Evolutionary conservation across 305 asterid species (phyloP), one percentile per base, ranked within the genome.

Genomic region (Fraxinus paxiana): DNA sequence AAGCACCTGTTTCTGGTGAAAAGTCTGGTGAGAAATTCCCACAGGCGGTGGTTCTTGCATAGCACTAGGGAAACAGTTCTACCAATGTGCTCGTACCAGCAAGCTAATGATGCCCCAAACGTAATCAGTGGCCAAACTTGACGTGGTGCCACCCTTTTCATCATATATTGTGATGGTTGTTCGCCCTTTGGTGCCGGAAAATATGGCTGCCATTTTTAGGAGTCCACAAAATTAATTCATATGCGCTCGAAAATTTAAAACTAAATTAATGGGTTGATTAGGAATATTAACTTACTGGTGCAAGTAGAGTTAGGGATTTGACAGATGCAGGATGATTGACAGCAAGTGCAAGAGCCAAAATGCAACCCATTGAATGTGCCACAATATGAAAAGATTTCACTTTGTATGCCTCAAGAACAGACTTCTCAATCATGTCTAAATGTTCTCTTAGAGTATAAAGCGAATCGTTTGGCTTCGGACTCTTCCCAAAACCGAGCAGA

Each of bases 351-450:
- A 95, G 90, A 12, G 99, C 99, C 81, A 95, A 84, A 81, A 95
- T 89, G 91, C 99, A 93, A 0, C 99, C 99, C 71, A 95, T 85
- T 0, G 99, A 95, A 78, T 95, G 99, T 0, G 99, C 99, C 34
- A 95, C 99, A 18, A 95, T 94, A 89, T 95, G 99, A 81, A 95
- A 91, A 0, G 97, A 92, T 43, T 91, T 93, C 13, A 95, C 97
- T 1, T 85, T 86, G 87, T 93, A 79, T 0, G 91, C 79, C 46
- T 88, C 90, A 1, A 95, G 77, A 3, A 93, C 99, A 0, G 99
- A 93, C 10, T 80, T 86, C 26, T 95, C 95, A 15, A 95, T 93
- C 98, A 91, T 93, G 70, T 95, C 97, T 86, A 95, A 41, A 89
- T 95, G 99, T 73, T 95, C 70, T 61, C 31, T 18, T 8, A 18